A percentile compares a stretch with the other conserved stretches of the same genome.
phyloP scores from a whole-genome alignment of 345 rosid genomes.

The Arabis hirsuta region DNA sequence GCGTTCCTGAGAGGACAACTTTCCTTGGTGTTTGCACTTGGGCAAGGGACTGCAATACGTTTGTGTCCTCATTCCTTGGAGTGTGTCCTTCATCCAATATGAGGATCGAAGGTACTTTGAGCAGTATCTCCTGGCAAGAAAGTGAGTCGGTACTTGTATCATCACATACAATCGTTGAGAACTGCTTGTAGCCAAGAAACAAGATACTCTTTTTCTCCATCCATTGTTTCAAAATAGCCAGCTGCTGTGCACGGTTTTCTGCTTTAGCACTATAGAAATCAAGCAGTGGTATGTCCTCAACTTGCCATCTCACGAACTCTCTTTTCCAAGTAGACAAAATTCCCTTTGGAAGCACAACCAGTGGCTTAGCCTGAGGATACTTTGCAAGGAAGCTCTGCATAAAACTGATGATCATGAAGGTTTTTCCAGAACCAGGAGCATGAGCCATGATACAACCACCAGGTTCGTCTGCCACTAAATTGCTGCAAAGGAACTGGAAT shows the following conservation, averaged over 20 bases:
- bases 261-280: slow-evolving; percentile 88
- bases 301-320: slow-evolving; percentile 88
- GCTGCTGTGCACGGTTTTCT: slow-evolving; percentile 73
- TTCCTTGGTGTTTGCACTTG: slow-evolving; percentile 84
- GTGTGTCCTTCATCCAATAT: slow-evolving; percentile 98
- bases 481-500: slow-evolving; percentile 84
- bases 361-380: slow-evolving; percentile 83
- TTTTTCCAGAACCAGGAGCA: slow-evolving; percentile 99
- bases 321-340: slow-evolving; percentile 86
- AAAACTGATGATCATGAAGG: slow-evolving; percentile 95
- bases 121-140: slow-evolving; percentile 78
- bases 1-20: slow-evolving; percentile 92
- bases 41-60: slow-evolving; percentile 81
- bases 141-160: slow-evolving; percentile 41
- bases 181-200: slow-evolving; percentile 94
- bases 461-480: slow-evolving; percentile 76
- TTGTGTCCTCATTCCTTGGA: slow-evolving; percentile 87
- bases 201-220: slow-evolving; percentile 78
- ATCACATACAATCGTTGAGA: slow-evolving; percentile 82
- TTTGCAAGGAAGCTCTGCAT: slow-evolving; percentile 94
- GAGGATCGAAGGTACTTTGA: slow-evolving; percentile 73
- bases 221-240: slow-evolving; percentile 81
- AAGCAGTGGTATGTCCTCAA: slow-evolving; percentile 77
- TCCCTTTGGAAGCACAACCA: slow-evolving; percentile 92
- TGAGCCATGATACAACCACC: slow-evolving; percentile 98